Percentiles rank a stretch among this genome's conserved stretches.
Conservation (phyloP, 345 rosid genomes). For the Euclidium syriacum region DNA sequence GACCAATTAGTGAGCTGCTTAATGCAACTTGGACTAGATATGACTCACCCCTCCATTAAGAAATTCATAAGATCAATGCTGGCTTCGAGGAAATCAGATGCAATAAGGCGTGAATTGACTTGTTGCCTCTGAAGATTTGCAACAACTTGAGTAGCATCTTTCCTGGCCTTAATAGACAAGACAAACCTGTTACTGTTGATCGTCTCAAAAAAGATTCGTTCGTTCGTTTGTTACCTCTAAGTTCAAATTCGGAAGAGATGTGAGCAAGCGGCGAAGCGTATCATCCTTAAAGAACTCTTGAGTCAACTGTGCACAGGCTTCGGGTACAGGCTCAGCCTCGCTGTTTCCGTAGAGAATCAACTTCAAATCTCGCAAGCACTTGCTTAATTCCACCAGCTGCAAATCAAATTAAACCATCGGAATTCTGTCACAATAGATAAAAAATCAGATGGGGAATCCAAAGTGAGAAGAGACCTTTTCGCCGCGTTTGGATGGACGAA, state of each 20-base stretch:
- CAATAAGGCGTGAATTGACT: constrained; percentile 70
- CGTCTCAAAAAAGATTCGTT: too few species aligned
- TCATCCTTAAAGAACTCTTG: constrained; percentile 76
- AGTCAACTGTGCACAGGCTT: constrained; percentile 79
- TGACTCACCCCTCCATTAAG: constrained; percentile 53
- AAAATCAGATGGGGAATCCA: background rate
- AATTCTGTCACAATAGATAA: background rate
- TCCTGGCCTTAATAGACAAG: constrained; percentile 82
- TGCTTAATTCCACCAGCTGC: constrained; percentile 63
- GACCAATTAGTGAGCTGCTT: too few species aligned
- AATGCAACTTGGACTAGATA: background rate
- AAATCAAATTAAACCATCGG: background rate
- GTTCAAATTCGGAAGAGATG: constrained; percentile 64
- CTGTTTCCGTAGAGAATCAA: too few species aligned
- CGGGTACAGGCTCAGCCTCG: constrained; percentile 78
- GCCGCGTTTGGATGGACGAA: constrained; percentile 45
- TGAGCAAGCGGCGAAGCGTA: constrained; percentile 52
- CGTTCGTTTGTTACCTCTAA: constrained; percentile 72
- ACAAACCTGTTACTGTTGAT: too few species aligned
- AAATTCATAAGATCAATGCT: constrained; percentile 66
- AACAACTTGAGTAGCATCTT: constrained; percentile 84
- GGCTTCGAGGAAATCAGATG: constrained; percentile 72
- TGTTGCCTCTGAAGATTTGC: constrained; percentile 86
- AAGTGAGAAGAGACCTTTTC: constrained; percentile 54
- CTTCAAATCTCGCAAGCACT: constrained; percentile 67